These are phyloP conservation scores for Cryptosporidium sp. DNA, from an alignment of 169 alveolate genomes.

Conservation along the genomic window DNA sequence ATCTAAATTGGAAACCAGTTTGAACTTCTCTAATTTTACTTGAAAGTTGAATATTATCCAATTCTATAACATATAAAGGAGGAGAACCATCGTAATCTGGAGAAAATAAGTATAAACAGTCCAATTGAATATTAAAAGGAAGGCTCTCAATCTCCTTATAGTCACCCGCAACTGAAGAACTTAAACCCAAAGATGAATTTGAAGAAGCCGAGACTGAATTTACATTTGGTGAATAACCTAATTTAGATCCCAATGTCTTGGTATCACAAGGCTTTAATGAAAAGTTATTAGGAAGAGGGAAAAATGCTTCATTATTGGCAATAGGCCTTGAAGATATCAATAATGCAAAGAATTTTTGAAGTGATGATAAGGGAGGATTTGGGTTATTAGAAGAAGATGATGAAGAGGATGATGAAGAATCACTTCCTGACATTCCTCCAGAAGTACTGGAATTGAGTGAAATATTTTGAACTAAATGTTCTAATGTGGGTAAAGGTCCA, in stretches of 20 bases:
- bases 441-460: background rate
- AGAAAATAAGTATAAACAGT: conserved; percentile 52
- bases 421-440: background rate
- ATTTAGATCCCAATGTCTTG: background rate
- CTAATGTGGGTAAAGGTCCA: conserved; percentile 30
- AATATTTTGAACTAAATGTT: background rate
- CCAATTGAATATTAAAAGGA: conserved; percentile 52
- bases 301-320: conserved; percentile 72
- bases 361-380: conserved; percentile 3
- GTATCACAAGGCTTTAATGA: conserved; percentile 19
- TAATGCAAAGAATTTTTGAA: conserved; percentile 58
- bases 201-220: background rate
- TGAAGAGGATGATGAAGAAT: background rate
- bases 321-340: conserved; percentile 70
- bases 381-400: background rate
- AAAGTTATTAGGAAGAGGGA: conserved; percentile 61
- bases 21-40: conserved; percentile 69
- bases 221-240: background rate
- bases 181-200: background rate
- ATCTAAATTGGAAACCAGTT: conserved; percentile 56
- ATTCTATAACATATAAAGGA: conserved; percentile 53
- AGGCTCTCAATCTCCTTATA: background rate
- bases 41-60: conserved; percentile 66
- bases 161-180: background rate
- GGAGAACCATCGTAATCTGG: conserved; percentile 68